Percentiles rank a stretch among this genome's conserved stretches.
Conservation (phyloP, 1,139 yeast species). For the Hemisphaericaspora xylofermentans region DNA sequence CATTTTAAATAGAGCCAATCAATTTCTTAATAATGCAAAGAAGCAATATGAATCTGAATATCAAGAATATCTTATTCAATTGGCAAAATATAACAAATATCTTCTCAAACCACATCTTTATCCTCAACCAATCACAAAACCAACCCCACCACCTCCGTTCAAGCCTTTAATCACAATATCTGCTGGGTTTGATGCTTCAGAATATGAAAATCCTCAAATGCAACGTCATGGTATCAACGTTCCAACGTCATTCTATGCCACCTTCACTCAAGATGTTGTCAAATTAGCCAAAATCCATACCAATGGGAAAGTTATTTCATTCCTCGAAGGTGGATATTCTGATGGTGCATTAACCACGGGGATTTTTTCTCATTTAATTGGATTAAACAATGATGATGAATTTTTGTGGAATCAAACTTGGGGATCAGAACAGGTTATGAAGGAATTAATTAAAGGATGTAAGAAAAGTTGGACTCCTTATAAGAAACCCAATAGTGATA, state of each 20-base stretch:
- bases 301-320: conserved; percentile 63
- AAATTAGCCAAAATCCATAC: conserved; percentile 62
- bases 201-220: conserved; percentile 78
- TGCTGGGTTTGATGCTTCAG: conserved; percentile 90
- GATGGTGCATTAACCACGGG: conserved; percentile 84
- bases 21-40: conserved; percentile 56
- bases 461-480: conserved; percentile 64
- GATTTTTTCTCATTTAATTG: conserved; percentile 74
- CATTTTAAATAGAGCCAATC: conserved; percentile 65
- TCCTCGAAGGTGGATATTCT: conserved; percentile 86
- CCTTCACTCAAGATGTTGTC: conserved; percentile 71
- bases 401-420: conserved; percentile 61
- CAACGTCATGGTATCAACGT: conserved; percentile 83
- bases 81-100: conserved; percentile 30
- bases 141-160: conserved; percentile 50
- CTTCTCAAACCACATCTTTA: conserved; percentile 31
- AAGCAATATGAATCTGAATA: conserved; percentile 42
- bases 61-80: conserved; percentile 29
- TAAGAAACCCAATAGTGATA: conserved; percentile 45
- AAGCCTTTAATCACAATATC: conserved; percentile 72
- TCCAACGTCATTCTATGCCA: conserved; percentile 77
- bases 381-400: conserved; percentile 47
- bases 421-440: conserved; percentile 63
- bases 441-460: conserved; percentile 69
- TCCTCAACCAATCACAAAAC: conserved; percentile 24